These are phyloP conservation scores for Discostella stelligeroides DNA, from an alignment of 108 stramenopile genomes.

Conservation along the genomic window DNA sequence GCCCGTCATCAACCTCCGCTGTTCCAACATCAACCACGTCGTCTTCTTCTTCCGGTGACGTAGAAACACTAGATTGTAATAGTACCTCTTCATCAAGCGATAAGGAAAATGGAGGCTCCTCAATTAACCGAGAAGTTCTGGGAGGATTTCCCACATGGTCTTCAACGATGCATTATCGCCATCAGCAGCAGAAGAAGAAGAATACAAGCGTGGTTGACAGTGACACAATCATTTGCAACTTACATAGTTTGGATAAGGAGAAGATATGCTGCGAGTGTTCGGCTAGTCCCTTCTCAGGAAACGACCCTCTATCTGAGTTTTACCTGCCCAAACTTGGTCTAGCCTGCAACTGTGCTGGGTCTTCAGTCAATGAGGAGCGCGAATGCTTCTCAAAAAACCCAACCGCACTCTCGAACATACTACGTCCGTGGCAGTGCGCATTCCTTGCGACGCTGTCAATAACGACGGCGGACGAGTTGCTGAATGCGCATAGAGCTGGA, in stretches of 20 bases:
- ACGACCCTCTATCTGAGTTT: constrained; percentile 69
- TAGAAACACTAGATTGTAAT: neutral
- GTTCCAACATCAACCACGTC: neutral
- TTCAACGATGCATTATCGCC: neutral
- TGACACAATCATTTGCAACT: constrained; percentile 30
- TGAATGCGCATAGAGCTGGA: constrained; percentile 32
- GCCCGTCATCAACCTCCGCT: constrained; percentile 1
- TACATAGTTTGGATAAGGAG: constrained; percentile 31
- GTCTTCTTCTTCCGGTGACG: neutral
- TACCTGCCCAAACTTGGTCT: constrained; percentile 76
- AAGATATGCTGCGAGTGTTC: constrained; percentile 53
- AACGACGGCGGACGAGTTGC: constrained; percentile 39
- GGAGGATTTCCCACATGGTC: neutral
- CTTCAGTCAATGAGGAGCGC: constrained; percentile 2
- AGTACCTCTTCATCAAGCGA: constrained; percentile 19
- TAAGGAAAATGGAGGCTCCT: constrained; percentile 32
- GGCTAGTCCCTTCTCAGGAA: constrained; percentile 64
- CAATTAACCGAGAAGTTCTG: constrained; percentile 2
- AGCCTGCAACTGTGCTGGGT: constrained; percentile 62
- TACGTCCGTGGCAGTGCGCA: constrained; percentile 76
- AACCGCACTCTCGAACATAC: constrained; percentile 62
- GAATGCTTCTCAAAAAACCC: constrained; percentile 56
- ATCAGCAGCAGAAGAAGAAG: neutral
- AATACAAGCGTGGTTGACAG: neutral
- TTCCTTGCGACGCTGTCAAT: constrained; percentile 62